phyloP scores from a whole-genome alignment of 495 filamentous ascomycete species.

The Cercophora newfieldiana region DNA sequence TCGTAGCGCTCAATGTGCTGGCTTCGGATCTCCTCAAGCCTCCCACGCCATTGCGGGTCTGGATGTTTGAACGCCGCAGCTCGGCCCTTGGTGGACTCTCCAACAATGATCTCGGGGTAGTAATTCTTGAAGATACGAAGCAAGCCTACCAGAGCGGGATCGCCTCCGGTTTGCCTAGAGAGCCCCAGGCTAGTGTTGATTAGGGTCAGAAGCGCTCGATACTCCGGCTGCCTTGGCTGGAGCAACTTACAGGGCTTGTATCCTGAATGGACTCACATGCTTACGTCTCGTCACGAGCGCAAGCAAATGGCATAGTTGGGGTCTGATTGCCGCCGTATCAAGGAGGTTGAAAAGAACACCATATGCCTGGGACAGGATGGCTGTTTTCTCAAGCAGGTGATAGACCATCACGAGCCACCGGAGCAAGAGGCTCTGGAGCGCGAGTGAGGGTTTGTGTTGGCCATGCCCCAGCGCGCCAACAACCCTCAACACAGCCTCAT shows the following conservation, averaged over 20 bases:
- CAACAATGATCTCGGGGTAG: conserved; percentile 85
- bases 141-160: conserved; percentile 75
- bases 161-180: conserved; percentile 63
- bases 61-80: conserved; percentile 67
- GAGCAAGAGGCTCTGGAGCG: conserved; percentile 66
- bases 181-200: conserved; percentile 53
- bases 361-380: conserved; percentile 69
- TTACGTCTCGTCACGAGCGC: conserved; percentile 80
- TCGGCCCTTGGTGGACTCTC: conserved; percentile 55
- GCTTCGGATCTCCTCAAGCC: conserved; percentile 66
- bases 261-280: conserved; percentile 82
- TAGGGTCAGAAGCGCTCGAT: not conserved
- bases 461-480: conserved; percentile 78
- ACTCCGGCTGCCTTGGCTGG: not conserved
- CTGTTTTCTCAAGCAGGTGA: conserved; percentile 66
- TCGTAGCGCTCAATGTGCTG: conserved; percentile 48
- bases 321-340: conserved; percentile 72
- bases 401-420: conserved; percentile 82
- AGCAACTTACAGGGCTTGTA: conserved; percentile 71
- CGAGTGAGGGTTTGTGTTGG: conserved; percentile 70
- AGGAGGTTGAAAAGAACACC: conserved; percentile 79
- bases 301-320: conserved; percentile 76
- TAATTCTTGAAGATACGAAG: conserved; percentile 84
- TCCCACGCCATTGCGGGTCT: conserved; percentile 73
- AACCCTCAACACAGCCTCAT: conserved; percentile 63